Base-by-base conservation (phyloP, 805 yeast species). In the Saccharomycopsis fibuligera region DNA sequence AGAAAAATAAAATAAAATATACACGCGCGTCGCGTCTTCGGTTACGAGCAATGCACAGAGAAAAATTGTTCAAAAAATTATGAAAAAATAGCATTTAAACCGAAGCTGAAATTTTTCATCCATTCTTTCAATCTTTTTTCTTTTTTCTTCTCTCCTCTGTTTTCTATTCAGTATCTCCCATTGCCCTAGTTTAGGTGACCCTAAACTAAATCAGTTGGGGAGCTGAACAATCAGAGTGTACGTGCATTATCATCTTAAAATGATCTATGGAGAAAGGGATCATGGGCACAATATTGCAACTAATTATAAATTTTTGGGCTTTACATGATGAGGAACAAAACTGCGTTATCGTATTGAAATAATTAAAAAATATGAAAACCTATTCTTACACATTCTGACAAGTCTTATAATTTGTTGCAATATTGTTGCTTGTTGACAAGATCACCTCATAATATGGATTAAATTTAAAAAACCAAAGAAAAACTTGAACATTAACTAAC, bases 341-440 rank as follows among this genome's bases (percentile, higher is more conserved):
- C 54, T 51, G 54, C 54, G 54, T 51, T 51, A 51, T 51, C 54
- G 54, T 51, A 43, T 51, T 51, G 54, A 51, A 51, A 41, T 48
- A 48, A 37, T 47, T 49, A 51, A 51, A 51, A 41, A 30, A 42
- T 25, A 23, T 44, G 9, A 23, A 17, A 31, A 29, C n/a, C n/a
- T n/a, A n/a, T n/a, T n/a, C n/a, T n/a, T n/a, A n/a, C n/a, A n/a
- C n/a, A n/a, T n/a, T n/a, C n/a, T n/a, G n/a, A n/a, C n/a, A n/a
- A n/a, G n/a, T n/a, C n/a, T n/a, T n/a, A n/a, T n/a, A n/a, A n/a
- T n/a, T n/a, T n/a, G n/a, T n/a, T n/a, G n/a, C n/a, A n/a, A n/a
- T n/a, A n/a, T n/a, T n/a, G n/a, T n/a, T n/a, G n/a, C n/a, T n/a
- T n/a, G n/a, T n/a, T n/a, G n/a, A n/a, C n/a, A n/a, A n/a, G n/a